Evolutionary conservation across 2,329 filamentous ascomycete species (phyloP), one percentile per base, ranked within the genome.

Genomic region (Trichophyton simii): DNA sequence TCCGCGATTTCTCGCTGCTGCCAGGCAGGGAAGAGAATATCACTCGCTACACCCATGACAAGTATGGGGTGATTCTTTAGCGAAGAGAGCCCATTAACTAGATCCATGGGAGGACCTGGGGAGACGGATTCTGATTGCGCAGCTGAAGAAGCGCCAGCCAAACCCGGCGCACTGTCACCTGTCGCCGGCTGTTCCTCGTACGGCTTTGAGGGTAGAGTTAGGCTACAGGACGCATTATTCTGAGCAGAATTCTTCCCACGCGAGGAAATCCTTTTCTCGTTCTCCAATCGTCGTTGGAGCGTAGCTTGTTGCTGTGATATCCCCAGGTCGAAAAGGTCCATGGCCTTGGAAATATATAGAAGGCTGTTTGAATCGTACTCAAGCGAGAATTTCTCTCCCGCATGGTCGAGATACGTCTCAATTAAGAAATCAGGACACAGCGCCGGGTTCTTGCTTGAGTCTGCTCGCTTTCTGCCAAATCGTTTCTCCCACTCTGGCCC

Each of bases 381-480:
- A 28, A 99, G 80, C 71, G 91, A 96, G 79, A 95, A 99, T 75
- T 99, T 99, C 78, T 99, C 94, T 20, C 94, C 94, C 0, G 94
- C 94, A 70, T 99, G 94, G 73, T 99, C 94, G 18, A 99, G 83
- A 71, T 99, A 99, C 0, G 94, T 99, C 76, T 99, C 94, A 66
- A 99, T 96, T 25, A 99, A 80, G 70, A 97, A 99, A 72, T 99
- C 94, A 0, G 94, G 91, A 69, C 94, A 99, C n/a, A 99, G 76
- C 0, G 94, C 94, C 0, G 94, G 94, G 3, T 89, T 91, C 67
- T 89, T 91, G 67, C 83, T 84, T 0, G 89, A 82, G 72, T 99
- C 94, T 13, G 94, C 92, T 55, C 94, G 83, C 66, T 89, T 82
- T 42, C 94, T 83, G 3, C 90, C 92, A 72, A 99, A 99, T 41